Conservation (phyloP, 257 asterid genomes). For the Nemophila menziesii region DNA sequence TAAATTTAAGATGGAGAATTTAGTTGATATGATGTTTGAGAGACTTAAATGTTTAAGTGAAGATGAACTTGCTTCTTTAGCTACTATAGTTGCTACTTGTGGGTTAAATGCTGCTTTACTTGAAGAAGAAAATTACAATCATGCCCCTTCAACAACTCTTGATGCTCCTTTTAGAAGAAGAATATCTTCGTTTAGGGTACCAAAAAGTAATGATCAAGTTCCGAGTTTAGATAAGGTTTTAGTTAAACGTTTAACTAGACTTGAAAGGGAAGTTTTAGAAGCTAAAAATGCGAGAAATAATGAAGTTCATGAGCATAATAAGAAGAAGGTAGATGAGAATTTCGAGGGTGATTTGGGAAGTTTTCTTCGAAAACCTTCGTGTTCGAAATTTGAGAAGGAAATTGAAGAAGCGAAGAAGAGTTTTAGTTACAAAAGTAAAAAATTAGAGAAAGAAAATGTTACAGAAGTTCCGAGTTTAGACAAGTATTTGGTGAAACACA, state of each 20-base stretch:
- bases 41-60: slow-evolving; percentile 69
- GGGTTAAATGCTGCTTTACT: slow-evolving; percentile 79
- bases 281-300: slow-evolving; percentile 55
- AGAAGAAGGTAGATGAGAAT: slow-evolving; percentile 13
- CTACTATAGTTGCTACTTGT: slow-evolving; percentile 88
- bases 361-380: slow-evolving; percentile 10
- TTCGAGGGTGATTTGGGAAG: slow-evolving; percentile 10
- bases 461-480: slow-evolving; percentile 57
- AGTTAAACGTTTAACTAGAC: slow-evolving; percentile 72
- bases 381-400: slow-evolving; percentile 10
- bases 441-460: slow-evolving; percentile 53
- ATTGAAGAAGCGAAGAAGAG: slow-evolving; percentile 16
- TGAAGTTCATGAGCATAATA: slow-evolving; percentile 18
- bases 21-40: slow-evolving; percentile 66
- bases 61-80: slow-evolving; percentile 85
- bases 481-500: slow-evolving; percentile 50
- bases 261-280: slow-evolving; percentile 80
- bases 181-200: slow-evolving; percentile 22
- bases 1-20: slow-evolving; percentile 28
- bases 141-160: slow-evolving; percentile 11
- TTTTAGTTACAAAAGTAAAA: slow-evolving; percentile 5
- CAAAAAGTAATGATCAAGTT: slow-evolving; percentile 25
- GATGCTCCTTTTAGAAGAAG: slow-evolving; percentile 25
- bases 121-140: slow-evolving; percentile 25
- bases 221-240: slow-evolving; percentile 80